Percentiles rank a stretch among this genome's conserved stretches.
phyloP scores from a whole-genome alignment of 208 protist genomes.

The Herpetomonas samuelpessoai region DNA sequence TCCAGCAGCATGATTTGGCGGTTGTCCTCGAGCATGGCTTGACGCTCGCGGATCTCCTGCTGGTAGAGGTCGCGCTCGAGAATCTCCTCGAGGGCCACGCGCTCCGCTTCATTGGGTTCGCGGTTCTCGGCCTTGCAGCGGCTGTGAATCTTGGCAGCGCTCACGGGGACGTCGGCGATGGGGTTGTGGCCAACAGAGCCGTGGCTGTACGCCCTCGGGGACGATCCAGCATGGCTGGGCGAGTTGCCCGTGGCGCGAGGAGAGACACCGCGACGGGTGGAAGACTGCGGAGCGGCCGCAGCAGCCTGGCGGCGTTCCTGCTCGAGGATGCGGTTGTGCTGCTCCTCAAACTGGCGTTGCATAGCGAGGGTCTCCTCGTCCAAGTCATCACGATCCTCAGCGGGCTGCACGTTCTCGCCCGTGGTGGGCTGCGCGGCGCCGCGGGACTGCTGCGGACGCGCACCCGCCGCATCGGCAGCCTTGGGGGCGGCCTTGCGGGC shows the following conservation, averaged over 20 bases:
- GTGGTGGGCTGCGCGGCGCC: background rate
- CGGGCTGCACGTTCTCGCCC: conserved; percentile 3
- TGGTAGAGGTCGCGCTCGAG: conserved; percentile 47
- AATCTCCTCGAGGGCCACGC: conserved; percentile 46
- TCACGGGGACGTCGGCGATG: conserved; percentile 14
- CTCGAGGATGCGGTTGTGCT: conserved; percentile 23
- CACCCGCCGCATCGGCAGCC: background rate
- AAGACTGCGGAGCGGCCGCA: conserved; percentile 10
- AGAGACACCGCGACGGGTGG: conserved; percentile 20
- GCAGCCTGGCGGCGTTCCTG: conserved; percentile 23
- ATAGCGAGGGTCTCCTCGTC: conserved; percentile 25
- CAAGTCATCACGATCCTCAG: conserved; percentile 1
- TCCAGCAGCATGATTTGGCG: conserved; percentile 34
- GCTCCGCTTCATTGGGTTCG: conserved; percentile 29
- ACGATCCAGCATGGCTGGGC: conserved; percentile 7
- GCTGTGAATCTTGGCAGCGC: conserved; percentile 49
- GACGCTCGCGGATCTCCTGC: conserved; percentile 35
- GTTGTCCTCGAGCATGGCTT: conserved; percentile 26
- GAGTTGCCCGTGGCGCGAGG: conserved; percentile 8
- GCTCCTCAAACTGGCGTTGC: conserved; percentile 29
- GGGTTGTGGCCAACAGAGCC: conserved; percentile 9
- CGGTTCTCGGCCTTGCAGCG: conserved; percentile 36
- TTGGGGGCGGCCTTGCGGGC: background rate
- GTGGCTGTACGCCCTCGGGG: conserved; percentile 10
- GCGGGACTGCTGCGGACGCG: background rate